Percentiles rank a stretch among this genome's conserved stretches.
These are phyloP conservation scores for Apiosordaria backusii DNA, from an alignment of 495 filamentous ascomycete genomes.

Conservation along the genomic window DNA sequence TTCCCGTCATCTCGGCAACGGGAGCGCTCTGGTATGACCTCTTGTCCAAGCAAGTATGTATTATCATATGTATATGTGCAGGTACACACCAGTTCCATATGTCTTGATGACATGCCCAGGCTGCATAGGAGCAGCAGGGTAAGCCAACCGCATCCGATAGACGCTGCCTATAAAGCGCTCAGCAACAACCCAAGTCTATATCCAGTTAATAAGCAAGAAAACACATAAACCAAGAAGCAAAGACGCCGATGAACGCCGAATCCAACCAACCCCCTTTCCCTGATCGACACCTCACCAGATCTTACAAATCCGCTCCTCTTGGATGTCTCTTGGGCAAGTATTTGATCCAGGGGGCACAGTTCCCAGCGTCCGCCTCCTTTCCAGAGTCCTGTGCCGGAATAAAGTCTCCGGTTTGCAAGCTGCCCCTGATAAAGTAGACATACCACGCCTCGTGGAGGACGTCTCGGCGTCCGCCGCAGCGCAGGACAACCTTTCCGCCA, in stretches of 20 bases:
- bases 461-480: constrained; percentile 50
- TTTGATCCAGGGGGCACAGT: constrained; percentile 34
- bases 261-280: background rate
- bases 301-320: constrained; percentile 13
- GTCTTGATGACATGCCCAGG: background rate
- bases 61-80: background rate
- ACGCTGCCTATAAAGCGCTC: background rate
- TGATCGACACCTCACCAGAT: background rate
- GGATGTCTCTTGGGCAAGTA: constrained; percentile 39
- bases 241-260: constrained; percentile 7
- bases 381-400: constrained; percentile 47
- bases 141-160: background rate
- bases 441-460: constrained; percentile 81
- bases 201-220: background rate
- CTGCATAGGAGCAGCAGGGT: background rate
- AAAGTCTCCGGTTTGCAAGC: constrained; percentile 71
- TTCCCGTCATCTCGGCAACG: background rate
- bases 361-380: constrained; percentile 35
- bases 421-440: constrained; percentile 74
- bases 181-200: background rate
- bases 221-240: background rate
- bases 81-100: background rate
- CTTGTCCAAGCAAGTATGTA: background rate
- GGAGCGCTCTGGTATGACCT: background rate
- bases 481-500: constrained; percentile 64